Base-by-base conservation (phyloP, 2,329 filamentous ascomycete species). In the Cyclaneusma minus region DNA sequence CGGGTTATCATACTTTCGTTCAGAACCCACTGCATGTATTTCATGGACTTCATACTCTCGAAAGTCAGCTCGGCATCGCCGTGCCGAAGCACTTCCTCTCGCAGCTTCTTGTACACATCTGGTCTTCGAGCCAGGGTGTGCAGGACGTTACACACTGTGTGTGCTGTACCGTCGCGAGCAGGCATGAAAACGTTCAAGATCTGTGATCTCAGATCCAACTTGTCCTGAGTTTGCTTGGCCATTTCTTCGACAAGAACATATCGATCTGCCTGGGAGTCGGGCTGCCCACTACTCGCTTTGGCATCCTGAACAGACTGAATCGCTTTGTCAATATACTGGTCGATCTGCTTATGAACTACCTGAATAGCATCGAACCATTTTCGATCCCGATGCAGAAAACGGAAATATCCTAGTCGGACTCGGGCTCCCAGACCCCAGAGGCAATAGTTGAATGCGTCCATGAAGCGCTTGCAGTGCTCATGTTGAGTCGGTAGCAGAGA, bases 21-120 rank as follows among this genome's bases (percentile, higher is more conserved):
- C 31, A 71, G 36, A 16, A 62, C 64, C 49, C 55, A 65, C 35
- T 59, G 60, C 27, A 73, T 43, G 32, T 70, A 71, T 31, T 56
- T 60, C 42, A 69, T 52, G 16, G 55, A 51, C 38, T 56, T 61
- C 30, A 71, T 36, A 35, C 64, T 50, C 18, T 56, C 55, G 29
- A 60, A 61, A 0, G 53, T 58, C 1, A 63, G 60, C n/a, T 44
- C 40, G 2, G 36, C 36, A 2, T 42, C 40, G 3, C 52, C 45
- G 3, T 52, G 30, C 1, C 34, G 51, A 13, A 37, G 17, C 6
- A 47, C 30, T 21, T 50, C 47, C 16, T 35, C 34, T 23, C 44
- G 42, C 5, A 56, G 39, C 25, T 49, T 52, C 11, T 33, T 26
- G 27, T 39, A 50, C 10, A 54, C 41, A 9, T 41, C 35, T 2